Evolutionary conservation across 2,329 filamentous ascomycete genomes (phyloP), one percentile per base, ranked within the genome.

Genomic region (Fonsecaea multimorphosa): DNA sequence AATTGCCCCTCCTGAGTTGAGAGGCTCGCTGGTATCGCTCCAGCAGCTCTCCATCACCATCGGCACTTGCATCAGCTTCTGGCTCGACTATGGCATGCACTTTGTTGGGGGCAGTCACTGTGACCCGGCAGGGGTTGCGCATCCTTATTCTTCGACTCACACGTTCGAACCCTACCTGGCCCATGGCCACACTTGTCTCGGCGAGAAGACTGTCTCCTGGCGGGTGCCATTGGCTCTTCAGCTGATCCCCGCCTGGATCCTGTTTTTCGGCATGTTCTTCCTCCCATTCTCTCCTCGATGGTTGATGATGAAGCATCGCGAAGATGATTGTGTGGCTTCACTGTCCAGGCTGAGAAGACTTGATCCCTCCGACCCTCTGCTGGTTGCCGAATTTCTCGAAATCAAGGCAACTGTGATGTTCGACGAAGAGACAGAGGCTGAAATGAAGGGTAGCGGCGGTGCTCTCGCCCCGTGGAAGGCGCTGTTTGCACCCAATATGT

Each of bases 351-450:
- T 94, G 1, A 87, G 91, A n/a, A 83, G 82, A 7, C 83, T 91
- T 0, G 76, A 85, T 0, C 74, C 79, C 16, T 84, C 89, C 68
- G 84, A 92, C 73, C 87, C 91, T 63, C 83, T 91, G 0, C 85
- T 93, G 40, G 85, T 89, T 69, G 82, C 92, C 1, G 91, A 93
- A 73, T 92, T 90, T 73, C 84, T 92, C 16, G 91, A 93, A 74
- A 93, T 94, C 78, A 91, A 91, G 76, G 90, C 91, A 0, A 89
- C 92, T 74, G 88, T 87, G 0, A 76, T 90, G n/a, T 94, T 94
- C 71, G 91, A 94, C 76, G 91, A 92, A 86, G 86, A 1, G 16
- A 44, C 38, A 11, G 38, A 82, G 89, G 14, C 84, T 85, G 0
- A 87, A 90, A 68, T 19, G 38, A 82, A 87, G 27, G 92, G 57